Percentiles rank a stretch among this genome's conserved stretches.
phyloP scores from a whole-genome alignment of 352 stramenopile species.

The Phytophthora vignae region DNA sequence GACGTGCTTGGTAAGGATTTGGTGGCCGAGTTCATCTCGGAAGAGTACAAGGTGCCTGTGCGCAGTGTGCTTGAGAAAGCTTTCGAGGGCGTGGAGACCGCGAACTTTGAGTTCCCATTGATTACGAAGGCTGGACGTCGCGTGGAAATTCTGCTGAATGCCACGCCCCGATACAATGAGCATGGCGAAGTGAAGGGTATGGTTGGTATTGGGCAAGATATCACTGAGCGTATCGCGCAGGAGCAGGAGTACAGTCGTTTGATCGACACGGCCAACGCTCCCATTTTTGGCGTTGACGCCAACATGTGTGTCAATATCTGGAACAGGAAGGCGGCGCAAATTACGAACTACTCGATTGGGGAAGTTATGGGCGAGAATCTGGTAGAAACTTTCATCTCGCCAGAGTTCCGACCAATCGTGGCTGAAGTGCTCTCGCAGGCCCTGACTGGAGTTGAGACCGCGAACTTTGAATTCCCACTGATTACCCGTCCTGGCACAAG shows the following conservation, averaged over 20 bases:
- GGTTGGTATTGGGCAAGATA: slow-evolving; percentile 51
- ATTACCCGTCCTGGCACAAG: slow-evolving; percentile 58
- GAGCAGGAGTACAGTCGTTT: slow-evolving; percentile 54
- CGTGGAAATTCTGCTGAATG: slow-evolving; percentile 54
- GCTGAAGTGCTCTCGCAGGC: slow-evolving; percentile 74
- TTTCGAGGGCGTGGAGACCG: slow-evolving; percentile 48
- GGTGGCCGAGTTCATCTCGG: slow-evolving; percentile 71
- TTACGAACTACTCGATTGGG: slow-evolving; percentile 84
- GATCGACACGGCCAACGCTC: slow-evolving; percentile 59
- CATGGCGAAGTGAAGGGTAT: slow-evolving; percentile 46
- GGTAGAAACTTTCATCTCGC: slow-evolving; percentile 86
- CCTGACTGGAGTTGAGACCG: slow-evolving; percentile 61
- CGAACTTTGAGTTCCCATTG: slow-evolving; percentile 55
- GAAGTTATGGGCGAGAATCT: slow-evolving; percentile 87
- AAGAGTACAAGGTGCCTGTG: slow-evolving; percentile 48
- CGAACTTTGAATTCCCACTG: slow-evolving; percentile 36
- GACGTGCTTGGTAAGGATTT: slow-evolving; percentile 75
- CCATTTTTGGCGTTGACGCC: slow-evolving; percentile 66
- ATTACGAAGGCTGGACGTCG: slow-evolving; percentile 54
- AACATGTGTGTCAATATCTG: slow-evolving; percentile 80
- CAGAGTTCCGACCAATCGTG: slow-evolving; percentile 71
- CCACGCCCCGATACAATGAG: slow-evolving; percentile 42
- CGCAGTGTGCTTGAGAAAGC: slow-evolving; percentile 49
- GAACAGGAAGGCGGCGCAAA: slow-evolving; percentile 90
- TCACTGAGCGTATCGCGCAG: slow-evolving; percentile 43